Evolutionary conservation across 78 protist species (phyloP).

Genomic region (Monosiga brevicollis): DNA sequence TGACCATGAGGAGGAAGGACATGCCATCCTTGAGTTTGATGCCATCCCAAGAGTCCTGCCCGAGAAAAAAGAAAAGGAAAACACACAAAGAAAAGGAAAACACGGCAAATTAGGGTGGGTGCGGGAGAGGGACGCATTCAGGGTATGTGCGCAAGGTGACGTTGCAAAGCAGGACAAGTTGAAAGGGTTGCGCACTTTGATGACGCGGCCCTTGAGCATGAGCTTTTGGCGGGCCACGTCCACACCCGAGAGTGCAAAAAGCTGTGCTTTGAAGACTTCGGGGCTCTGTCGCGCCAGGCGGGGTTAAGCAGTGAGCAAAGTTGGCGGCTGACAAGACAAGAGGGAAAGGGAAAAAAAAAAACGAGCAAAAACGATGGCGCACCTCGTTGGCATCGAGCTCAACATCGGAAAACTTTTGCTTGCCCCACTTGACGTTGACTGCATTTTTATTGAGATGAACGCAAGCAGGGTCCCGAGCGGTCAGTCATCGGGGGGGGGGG

Average conservation of each 20-base stretch:
- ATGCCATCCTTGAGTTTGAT: slow-evolving; percentile 29
- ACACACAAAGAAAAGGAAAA: neutral
- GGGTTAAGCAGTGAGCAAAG: neutral
- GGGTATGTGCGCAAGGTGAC: neutral
- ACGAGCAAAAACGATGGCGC: too few relatives aligned
- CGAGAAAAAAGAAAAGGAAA: neutral
- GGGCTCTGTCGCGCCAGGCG: too few relatives aligned
- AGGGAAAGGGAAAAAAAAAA: neutral
- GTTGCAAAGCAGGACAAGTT: neutral
- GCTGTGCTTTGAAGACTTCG: slow-evolving; percentile 48
- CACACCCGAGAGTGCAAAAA: slow-evolving; percentile 62
- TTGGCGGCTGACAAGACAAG: neutral
- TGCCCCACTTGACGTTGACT: slow-evolving; percentile 71
- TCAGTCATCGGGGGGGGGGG: too few relatives aligned
- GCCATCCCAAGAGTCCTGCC: slow-evolving; percentile 44
- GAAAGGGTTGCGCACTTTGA: neutral
- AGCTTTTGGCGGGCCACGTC: slow-evolving; percentile 70
- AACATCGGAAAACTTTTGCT: slow-evolving; percentile 48
- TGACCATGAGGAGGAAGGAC: too few relatives aligned
- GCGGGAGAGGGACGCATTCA: neutral
- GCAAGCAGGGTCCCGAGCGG: too few relatives aligned
- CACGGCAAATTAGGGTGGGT: neutral
- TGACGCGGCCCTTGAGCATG: slow-evolving; percentile 17
- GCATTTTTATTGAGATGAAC: neutral
- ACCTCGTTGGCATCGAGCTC: slow-evolving; percentile 37